A percentile compares a stretch with the other conserved stretches of the same genome.
Conservation (phyloP, 257 asterid genomes). For the Verbascum thapsus region DNA sequence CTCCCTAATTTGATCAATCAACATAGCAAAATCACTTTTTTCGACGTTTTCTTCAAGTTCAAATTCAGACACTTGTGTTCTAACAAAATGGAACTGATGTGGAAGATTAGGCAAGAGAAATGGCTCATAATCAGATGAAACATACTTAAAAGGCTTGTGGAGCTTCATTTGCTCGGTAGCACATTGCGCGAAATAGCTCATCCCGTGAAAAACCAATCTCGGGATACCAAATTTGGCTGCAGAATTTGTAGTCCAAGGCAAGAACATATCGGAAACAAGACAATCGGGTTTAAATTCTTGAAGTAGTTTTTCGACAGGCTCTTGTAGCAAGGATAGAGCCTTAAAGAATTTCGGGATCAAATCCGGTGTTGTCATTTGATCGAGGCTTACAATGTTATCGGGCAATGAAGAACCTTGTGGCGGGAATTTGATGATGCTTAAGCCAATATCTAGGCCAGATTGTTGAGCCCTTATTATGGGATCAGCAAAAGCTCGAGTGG, state of each 20-base stretch:
- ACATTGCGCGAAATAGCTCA: conserved; percentile 38
- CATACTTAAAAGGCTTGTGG: conserved; percentile 40
- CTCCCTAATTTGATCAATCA: conserved; percentile 31
- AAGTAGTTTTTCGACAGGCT: conserved; percentile 41
- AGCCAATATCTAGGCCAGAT: conserved; percentile 37
- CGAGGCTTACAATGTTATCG: conserved; percentile 36
- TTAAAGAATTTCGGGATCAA: conserved; percentile 17
- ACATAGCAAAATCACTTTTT: neutral
- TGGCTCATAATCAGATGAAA: conserved; percentile 46
- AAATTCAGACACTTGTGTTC: conserved; percentile 38
- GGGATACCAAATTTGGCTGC: conserved; percentile 54
- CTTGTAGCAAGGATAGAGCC: conserved; percentile 41
- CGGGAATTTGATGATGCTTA: conserved; percentile 42
- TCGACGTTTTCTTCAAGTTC: neutral
- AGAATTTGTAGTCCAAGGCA: conserved; percentile 50
- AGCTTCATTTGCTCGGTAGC: conserved; percentile 27
- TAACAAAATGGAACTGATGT: conserved; percentile 27
- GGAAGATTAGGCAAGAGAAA: conserved; percentile 50
- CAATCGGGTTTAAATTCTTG: conserved; percentile 36
- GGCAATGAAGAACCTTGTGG: conserved; percentile 45
- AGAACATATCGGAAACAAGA: conserved; percentile 49
- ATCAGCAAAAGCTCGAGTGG: conserved; percentile 38
- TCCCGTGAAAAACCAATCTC: conserved; percentile 48
- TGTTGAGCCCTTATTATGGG: conserved; percentile 30
- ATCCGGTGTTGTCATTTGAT: conserved; percentile 29